Percentiles rank a stretch among this genome's conserved stretches.
These are phyloP conservation scores for Lipomyces spencermartinsiae DNA, from an alignment of 805 yeast species.

Conservation along the genomic window DNA sequence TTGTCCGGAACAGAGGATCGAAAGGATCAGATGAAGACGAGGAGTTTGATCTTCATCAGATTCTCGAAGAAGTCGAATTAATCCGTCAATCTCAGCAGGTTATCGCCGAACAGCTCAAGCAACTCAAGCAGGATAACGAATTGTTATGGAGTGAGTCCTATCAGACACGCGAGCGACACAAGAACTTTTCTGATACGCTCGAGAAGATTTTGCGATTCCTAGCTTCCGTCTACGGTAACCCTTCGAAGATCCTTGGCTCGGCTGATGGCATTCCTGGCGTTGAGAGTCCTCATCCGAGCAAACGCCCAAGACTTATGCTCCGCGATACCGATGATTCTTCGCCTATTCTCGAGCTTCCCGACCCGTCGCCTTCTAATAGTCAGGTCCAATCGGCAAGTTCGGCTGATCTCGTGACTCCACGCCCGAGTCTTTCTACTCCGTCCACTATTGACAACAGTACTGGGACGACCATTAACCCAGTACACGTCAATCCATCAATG, in stretches of 20 bases:
- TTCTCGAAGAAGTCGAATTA: constrained; percentile 74
- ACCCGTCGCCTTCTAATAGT: constrained; percentile 3
- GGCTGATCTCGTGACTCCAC: background rate
- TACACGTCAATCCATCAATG: constrained; percentile 4
- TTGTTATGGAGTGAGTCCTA: constrained; percentile 89
- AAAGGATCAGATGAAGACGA: constrained; percentile 53
- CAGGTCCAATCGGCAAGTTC: constrained; percentile 1
- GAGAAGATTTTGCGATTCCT: constrained; percentile 86
- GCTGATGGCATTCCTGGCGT: constrained; percentile 25
- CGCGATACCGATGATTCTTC: constrained; percentile 30
- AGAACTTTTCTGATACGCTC: constrained; percentile 83
- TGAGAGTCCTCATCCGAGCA: constrained; percentile 32
- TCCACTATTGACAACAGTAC: constrained; percentile 5
- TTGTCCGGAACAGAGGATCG: constrained; percentile 71
- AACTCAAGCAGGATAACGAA: constrained; percentile 87
- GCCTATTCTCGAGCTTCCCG: constrained; percentile 33
- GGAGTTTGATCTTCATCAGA: constrained; percentile 54
- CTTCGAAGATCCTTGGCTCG: constrained; percentile 54
- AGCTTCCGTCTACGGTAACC: constrained; percentile 78
- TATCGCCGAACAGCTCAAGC: constrained; percentile 80
- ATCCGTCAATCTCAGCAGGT: constrained; percentile 79
- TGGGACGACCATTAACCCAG: background rate
- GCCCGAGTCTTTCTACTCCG: constrained; percentile 1
- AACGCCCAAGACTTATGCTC: constrained; percentile 40
- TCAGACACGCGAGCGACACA: constrained; percentile 81